These are phyloP conservation scores for slime mould (Dictyostelium discoideum) DNA, from an alignment of 78 protist species.

Conservation along the genomic window dicty_2.7 NC_007089.4:4138501-4139000, in stretches of 20 bases:
- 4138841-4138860: conserved; percentile 26
- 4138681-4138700: conserved; percentile 79
- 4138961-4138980: too few species aligned
- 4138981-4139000: too few species aligned
- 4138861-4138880: conserved; percentile 9
- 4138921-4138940: neutral
- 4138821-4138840: conserved; percentile 55
- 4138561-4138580: neutral
- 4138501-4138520: conserved; percentile 8
- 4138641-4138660: conserved; percentile 24
- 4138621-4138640: too few species aligned
- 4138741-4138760: conserved; percentile 74
- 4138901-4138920: conserved; percentile 63
- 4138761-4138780: conserved; percentile 53
- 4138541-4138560: neutral
- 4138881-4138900: conserved; percentile 42
- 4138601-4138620: neutral
- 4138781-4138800: conserved; percentile 55
- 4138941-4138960: too few species aligned
- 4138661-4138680: conserved; percentile 69
- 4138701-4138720: conserved; percentile 73
- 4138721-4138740: conserved; percentile 72
- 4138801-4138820: conserved; percentile 37
- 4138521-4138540: conserved; percentile 13
- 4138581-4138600: neutral